Evolutionary conservation across 2,329 filamentous ascomycete genomes (phyloP), one percentile per base, ranked within the genome.

Genomic region (Exophiala aquamarina): DNA sequence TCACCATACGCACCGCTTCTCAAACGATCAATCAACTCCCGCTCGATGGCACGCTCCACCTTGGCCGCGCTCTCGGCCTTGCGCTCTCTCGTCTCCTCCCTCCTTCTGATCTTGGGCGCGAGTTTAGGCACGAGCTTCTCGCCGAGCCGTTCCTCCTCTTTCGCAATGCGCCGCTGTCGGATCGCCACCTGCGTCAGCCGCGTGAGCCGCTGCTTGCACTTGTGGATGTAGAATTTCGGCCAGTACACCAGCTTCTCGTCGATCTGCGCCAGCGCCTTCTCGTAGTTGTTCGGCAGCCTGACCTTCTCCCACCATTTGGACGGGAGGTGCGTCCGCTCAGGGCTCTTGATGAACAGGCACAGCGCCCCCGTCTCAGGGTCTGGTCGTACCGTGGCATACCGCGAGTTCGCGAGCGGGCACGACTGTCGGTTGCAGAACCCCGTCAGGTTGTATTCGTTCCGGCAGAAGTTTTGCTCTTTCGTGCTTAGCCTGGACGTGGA

Each of bases 281-380:
- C 82, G 70, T 97, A 97, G 75, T 97, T 96, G 61, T 83, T 82
- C 20, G 89, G 89, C 26, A 98, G 76, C 64, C 90, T 88, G 66
- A 96, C 89, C 59, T 86, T 84, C 72, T 97, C 90, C 93, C 93
- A 98, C 73, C 92, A 83, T 70, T 95, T 94, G 49, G 82, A 85
- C 1, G 92, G 93, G 70, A 92, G 81, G 68, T 91, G 92, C 10
- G 86, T 79, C 53, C 93, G 87, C 74, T 95, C 90, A 59, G 91
- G 82, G 3, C 89, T 93, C 75, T 96, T 97, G 79, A 95, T 95
- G 78, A 95, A 97, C 47, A 97, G 84, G 72, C 96, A 97, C 54
- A 97, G 79, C 7, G 82, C 83, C 54, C 88, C 87, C 43, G 88
- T 91, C 52, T 84, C 73, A 6, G 90, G 86, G 63, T 94, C 83